Base-by-base conservation (phyloP, 768 basidiomycete species). In the Leccinum truebloodii region DNA sequence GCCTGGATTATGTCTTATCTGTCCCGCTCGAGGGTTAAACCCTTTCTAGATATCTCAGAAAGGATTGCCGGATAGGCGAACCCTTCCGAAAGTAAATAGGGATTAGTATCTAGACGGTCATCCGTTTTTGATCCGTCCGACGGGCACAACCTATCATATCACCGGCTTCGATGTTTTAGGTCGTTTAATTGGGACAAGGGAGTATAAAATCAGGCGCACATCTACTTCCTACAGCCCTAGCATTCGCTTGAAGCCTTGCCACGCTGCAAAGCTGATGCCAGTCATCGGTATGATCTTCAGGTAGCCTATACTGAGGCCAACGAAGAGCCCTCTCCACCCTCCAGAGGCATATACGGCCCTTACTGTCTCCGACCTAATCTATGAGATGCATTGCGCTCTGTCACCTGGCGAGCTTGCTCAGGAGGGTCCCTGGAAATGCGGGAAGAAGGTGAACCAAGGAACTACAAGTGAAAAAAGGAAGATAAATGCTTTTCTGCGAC, bases 251-350 rank as follows among this genome's bases (percentile, higher is more conserved):
- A 72, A 70, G 13, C 65, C 61, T 72, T 95, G 90, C 95, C 94
- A 97, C n/a, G 89, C 89, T 10, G 92, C 81, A 68, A 88, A 96
- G 73, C 90, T 92, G 58, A 96, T 88, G 59, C 94, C 93, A 24
- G 89, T 96, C 95, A 98, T 96, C 13, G 96, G 96, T 59, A 97
- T 84, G 48, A 96, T 86, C 80, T 98, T 98, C 57, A 98, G 67
- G 76, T 93, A 97, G 2, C 96, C 96, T 66, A 98, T 91, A 58
- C 87, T 84, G 62, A 98, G 76, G 1, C 96, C 96, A 32, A 97
- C 86, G 69, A 88, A 98, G 75, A 97, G 97, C 2, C 94, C 95
- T 72, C 86, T 80, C 86, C 84, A 88, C 10, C 95, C 94, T n/a
- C 82, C 79, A 6, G 79, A 72, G 6, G 71, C 69, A 80, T 87